Evolutionary conservation across 1,284 basidiomycete species (phyloP).

Genomic region (Cutaneotrichosporon sp.): DNA sequence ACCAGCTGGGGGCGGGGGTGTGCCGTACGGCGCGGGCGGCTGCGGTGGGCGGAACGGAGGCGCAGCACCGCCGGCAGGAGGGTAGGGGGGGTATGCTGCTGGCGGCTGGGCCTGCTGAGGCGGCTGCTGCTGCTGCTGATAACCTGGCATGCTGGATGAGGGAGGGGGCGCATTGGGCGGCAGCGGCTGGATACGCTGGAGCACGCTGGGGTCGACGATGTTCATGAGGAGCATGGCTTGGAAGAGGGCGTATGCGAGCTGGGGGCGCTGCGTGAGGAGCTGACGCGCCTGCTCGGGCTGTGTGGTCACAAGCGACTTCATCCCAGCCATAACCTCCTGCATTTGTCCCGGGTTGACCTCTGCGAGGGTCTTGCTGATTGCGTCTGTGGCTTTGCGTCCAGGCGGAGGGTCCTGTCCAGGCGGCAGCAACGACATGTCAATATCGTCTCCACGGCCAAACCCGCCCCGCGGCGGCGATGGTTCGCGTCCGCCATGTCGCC

Average conservation of each 20-base stretch:
- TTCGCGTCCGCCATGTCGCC: conserved; percentile 22
- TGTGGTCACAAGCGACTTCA: conserved; percentile 85
- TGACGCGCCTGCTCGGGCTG: conserved; percentile 84
- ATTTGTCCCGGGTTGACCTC: conserved; percentile 76
- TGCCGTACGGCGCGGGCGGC: conserved; percentile 13
- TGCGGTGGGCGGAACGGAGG: conserved; percentile 38
- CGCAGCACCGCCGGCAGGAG: conserved; percentile 4
- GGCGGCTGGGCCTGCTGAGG: background rate
- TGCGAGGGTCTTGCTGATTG: conserved; percentile 81
- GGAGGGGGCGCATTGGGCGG: conserved; percentile 27
- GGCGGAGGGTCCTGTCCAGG: conserved; percentile 69
- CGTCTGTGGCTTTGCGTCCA: conserved; percentile 73
- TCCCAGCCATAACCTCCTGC: conserved; percentile 92
- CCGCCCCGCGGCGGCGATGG: conserved; percentile 27
- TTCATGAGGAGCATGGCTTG: conserved; percentile 92
- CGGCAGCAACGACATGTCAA: conserved; percentile 57
- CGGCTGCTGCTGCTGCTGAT: background rate
- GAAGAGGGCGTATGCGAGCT: conserved; percentile 93
- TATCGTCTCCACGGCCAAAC: conserved; percentile 50
- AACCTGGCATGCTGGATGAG: no score
- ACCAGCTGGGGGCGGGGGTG: conserved; percentile 34
- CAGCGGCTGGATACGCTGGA: conserved; percentile 38
- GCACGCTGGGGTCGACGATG: conserved; percentile 79
- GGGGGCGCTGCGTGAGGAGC: conserved; percentile 76
- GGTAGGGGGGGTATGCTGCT: conserved; percentile 19